Evolutionary conservation across 495 filamentous ascomycete genomes (phyloP).

Genomic region (Poronia punctata): DNA sequence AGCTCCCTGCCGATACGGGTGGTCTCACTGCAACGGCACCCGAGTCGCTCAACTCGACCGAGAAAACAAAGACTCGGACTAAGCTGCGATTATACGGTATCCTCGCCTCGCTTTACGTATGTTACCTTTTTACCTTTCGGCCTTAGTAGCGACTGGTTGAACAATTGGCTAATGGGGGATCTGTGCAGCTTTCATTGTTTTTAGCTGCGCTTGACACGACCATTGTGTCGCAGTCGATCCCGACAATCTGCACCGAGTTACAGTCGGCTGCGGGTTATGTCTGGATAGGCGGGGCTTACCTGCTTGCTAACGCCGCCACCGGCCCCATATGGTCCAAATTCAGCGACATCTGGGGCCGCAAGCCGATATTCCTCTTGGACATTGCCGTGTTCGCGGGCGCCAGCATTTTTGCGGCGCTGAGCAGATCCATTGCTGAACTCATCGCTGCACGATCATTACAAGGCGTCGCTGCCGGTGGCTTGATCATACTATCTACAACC

Average conservation of each 20-base stretch:
- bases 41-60: constrained; percentile 10
- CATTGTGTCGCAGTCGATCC: constrained; percentile 56
- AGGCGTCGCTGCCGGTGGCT: constrained; percentile 69
- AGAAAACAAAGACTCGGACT: constrained; percentile 16
- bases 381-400: constrained; percentile 54
- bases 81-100: constrained; percentile 22
- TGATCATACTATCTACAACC: constrained; percentile 66
- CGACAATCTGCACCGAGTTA: constrained; percentile 51
- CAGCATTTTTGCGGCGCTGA: constrained; percentile 60
- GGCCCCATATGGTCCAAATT: constrained; percentile 40
- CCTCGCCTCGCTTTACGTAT: constrained; percentile 22
- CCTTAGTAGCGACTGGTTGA: neutral
- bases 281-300: constrained; percentile 63
- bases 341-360: constrained; percentile 72
- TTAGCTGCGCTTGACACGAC: constrained; percentile 57
- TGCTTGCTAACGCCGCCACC: constrained; percentile 36
- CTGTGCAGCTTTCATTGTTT: constrained; percentile 33
- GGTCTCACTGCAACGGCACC: neutral
- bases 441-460: constrained; percentile 66
- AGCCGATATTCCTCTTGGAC: constrained; percentile 61
- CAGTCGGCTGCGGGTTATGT: constrained; percentile 53
- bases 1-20: constrained; percentile 3
- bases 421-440: constrained; percentile 60
- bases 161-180: constrained; percentile 5
- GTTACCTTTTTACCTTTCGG: neutral